Conservation (phyloP, 768 basidiomycete genomes). For the Chalciporus pseudorubinellus region DNA sequence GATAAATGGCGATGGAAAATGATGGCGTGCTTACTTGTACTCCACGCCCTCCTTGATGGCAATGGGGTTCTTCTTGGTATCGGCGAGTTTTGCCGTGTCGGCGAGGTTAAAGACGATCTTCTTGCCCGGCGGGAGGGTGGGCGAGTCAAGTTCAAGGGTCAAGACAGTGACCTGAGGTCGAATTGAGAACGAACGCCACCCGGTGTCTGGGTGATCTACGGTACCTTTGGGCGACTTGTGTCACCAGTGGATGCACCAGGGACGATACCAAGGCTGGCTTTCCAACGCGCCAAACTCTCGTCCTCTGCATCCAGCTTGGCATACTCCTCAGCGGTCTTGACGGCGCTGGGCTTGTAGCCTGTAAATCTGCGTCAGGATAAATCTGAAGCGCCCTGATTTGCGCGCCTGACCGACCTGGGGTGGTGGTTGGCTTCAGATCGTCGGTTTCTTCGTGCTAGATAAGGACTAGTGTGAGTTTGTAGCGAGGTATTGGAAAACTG, state of each 20-base stretch:
- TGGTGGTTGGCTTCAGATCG: constrained; percentile 63
- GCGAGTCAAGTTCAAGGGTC: constrained; percentile 77
- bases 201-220: constrained; percentile 3
- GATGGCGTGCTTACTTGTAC: constrained; percentile 60
- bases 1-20: not conserved
- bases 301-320: constrained; percentile 85
- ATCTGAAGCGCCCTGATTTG: constrained; percentile 2
- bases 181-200: constrained; percentile 22
- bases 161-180: constrained; percentile 61
- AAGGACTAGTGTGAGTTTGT: constrained; percentile 2
- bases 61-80: constrained; percentile 76
- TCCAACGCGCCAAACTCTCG: constrained; percentile 94
- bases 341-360: constrained; percentile 76
- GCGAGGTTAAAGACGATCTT: constrained; percentile 66
- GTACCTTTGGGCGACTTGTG: constrained; percentile 65
- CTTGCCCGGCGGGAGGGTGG: constrained; percentile 61
- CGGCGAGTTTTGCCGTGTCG: constrained; percentile 40
- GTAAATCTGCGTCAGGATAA: constrained; percentile 21
- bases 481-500: not conserved
- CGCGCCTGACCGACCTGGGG: constrained; percentile 52
- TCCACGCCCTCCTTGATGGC: constrained; percentile 82
- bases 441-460: constrained; percentile 60
- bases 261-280: constrained; percentile 85
- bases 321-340: constrained; percentile 77
- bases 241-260: constrained; percentile 42